A percentile compares a stretch with the other conserved stretches of the same genome.
These are phyloP conservation scores for Ceratocystis eucalypticola DNA, from an alignment of 2,329 filamentous ascomycete genomes.

Conservation along the genomic window DNA sequence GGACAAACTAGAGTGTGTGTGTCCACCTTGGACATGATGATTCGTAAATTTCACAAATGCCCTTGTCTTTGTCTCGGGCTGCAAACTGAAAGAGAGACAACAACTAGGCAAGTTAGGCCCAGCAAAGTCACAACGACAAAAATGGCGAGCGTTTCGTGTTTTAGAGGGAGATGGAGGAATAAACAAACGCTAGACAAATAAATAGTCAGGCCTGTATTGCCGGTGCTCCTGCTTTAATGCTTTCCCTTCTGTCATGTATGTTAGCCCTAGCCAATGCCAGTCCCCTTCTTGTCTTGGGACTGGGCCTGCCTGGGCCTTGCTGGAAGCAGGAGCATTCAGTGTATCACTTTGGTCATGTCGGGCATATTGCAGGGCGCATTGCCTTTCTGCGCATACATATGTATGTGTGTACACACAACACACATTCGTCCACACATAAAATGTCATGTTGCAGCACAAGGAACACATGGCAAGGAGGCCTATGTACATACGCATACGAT, in stretches of 20 bases:
- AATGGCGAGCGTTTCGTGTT: not conserved
- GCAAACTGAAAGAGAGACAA: not conserved
- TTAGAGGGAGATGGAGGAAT: not conserved
- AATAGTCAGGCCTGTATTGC: not conserved
- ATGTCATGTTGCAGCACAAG: not conserved
- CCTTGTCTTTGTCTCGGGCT: not conserved
- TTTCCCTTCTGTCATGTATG: not conserved
- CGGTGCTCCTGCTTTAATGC: not conserved
- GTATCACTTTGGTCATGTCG: not conserved
- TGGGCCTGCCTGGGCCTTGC: too few relatives aligned
- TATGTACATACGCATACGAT: not conserved
- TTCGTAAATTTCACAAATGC: not conserved
- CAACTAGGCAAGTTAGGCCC: not conserved
- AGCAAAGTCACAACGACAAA: too few relatives aligned
- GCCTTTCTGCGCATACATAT: not conserved
- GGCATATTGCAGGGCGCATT: conserved; percentile 1
- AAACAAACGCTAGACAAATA: not conserved
- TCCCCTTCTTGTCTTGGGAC: too few relatives aligned
- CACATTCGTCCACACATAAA: too few relatives aligned
- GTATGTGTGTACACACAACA: not conserved
- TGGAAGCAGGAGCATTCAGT: not conserved
- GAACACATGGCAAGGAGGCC: not conserved
- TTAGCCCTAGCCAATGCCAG: not conserved
- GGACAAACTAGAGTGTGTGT: not conserved
- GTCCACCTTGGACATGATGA: not conserved